phyloP scores from a whole-genome alignment of 2,329 filamentous ascomycete species.

The Leptographium procerum region DNA sequence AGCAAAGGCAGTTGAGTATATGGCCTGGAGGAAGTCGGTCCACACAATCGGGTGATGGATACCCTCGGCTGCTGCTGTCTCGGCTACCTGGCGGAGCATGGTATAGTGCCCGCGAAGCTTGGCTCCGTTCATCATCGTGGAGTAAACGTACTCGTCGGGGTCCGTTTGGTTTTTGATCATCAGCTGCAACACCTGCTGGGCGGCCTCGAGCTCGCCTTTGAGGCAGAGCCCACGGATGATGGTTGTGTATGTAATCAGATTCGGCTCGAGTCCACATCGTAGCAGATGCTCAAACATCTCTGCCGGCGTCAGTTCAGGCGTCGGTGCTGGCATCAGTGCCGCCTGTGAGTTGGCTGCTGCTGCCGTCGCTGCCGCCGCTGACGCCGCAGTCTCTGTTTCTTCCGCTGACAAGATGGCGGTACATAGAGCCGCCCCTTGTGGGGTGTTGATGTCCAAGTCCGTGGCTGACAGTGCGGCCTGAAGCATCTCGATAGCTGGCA shows the following conservation, averaged over 20 bases:
- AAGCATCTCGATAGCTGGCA: constrained; percentile 31
- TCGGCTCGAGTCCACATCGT: constrained; percentile 49
- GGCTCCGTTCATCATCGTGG: constrained; percentile 60
- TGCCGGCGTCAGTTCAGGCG: constrained; percentile 38
- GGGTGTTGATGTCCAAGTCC: constrained; percentile 33
- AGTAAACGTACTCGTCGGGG: constrained; percentile 56
- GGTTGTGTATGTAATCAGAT: constrained; percentile 52
- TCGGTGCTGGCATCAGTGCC: too few species aligned
- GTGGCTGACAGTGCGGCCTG: constrained; percentile 21
- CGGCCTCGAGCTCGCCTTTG: constrained; percentile 49
- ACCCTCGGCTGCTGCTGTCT: constrained; percentile 35
- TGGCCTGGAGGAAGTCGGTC: constrained; percentile 41
- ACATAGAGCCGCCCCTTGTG: constrained; percentile 40
- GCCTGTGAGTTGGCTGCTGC: neutral
- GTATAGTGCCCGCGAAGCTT: constrained; percentile 44
- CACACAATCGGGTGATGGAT: constrained; percentile 36
- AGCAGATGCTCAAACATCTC: constrained; percentile 45
- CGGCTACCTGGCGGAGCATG: constrained; percentile 43
- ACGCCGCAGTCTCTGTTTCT: constrained; percentile 8
- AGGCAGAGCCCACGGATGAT: constrained; percentile 61
- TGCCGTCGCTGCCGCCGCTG: neutral
- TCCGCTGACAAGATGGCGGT: constrained; percentile 42
- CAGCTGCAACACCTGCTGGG: constrained; percentile 52
- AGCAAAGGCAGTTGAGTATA: constrained; percentile 31
- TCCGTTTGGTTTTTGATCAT: constrained; percentile 47